Percentiles rank a stretch among this genome's conserved stretches.
These are phyloP conservation scores for Chlorella sorokiniana DNA, from an alignment of 139 green algal species.

Conservation along the genomic window DNA sequence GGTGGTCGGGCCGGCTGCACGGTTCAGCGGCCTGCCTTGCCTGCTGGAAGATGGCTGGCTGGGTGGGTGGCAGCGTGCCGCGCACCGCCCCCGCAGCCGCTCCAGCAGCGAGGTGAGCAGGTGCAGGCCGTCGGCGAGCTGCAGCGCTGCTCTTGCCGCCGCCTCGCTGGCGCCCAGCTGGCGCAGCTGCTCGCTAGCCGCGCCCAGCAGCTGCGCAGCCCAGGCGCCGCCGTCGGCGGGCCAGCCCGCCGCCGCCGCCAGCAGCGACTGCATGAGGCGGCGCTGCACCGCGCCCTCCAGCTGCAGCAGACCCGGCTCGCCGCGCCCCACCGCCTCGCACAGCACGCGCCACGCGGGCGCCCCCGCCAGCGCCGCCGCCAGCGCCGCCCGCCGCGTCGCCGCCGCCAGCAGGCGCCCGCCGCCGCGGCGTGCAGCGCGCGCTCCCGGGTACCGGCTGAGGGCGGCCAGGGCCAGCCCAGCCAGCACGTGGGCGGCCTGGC, in stretches of 20 bases:
- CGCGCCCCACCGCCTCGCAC: constrained; percentile 41
- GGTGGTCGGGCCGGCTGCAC: too few species aligned
- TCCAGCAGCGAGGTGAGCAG: constrained; percentile 66
- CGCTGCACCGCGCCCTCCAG: constrained; percentile 28
- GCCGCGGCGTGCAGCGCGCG: constrained; percentile 47
- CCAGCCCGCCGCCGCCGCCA: constrained; percentile 9
- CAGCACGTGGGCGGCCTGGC: constrained; percentile 38
- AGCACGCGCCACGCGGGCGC: constrained; percentile 61
- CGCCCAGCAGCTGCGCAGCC: constrained; percentile 19
- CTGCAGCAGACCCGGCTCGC: constrained; percentile 21
- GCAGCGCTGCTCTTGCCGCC: constrained; percentile 22
- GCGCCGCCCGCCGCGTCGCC: constrained; percentile 53
- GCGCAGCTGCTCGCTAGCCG: constrained; percentile 22
- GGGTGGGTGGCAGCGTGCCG: constrained; percentile 51
- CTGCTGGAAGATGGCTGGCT: constrained; percentile 53
- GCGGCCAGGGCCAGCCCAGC: constrained; percentile 55
- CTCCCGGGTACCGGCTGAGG: constrained; percentile 33
- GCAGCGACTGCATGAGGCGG: constrained; percentile 38
- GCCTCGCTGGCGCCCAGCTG: constrained; percentile 17
- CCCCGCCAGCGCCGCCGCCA: constrained; percentile 48
- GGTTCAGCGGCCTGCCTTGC: neutral
- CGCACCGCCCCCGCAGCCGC: constrained; percentile 60
- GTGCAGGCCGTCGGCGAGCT: constrained; percentile 43
- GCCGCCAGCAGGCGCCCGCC: constrained; percentile 55
- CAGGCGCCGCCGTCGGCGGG: constrained; percentile 9